Evolutionary conservation across 2,329 filamentous ascomycete genomes (phyloP).

Genomic region (Aureobasidium sp.): DNA sequence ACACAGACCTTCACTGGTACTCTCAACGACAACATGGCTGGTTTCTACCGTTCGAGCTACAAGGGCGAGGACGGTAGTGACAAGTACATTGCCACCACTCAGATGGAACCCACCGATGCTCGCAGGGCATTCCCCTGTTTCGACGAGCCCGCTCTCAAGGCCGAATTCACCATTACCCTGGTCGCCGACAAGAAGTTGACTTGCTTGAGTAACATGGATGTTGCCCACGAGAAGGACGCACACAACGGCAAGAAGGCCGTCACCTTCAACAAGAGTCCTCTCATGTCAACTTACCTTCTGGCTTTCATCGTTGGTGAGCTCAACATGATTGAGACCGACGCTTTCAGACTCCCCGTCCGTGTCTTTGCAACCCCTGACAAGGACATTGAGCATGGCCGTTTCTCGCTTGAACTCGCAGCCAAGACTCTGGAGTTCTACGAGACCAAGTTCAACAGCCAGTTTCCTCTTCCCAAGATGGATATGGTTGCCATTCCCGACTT

Average conservation of each 20-base stretch:
- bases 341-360: constrained; percentile 83
- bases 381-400: constrained; percentile 82
- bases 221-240: constrained; percentile 61
- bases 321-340: constrained; percentile 85
- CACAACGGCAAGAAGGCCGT: constrained; percentile 70
- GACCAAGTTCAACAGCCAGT: constrained; percentile 80
- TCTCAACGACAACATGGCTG: constrained; percentile 92
- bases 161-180: constrained; percentile 82
- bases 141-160: constrained; percentile 90
- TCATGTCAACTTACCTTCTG: constrained; percentile 93
- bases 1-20: constrained; percentile 70
- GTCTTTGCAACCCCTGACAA: constrained; percentile 90
- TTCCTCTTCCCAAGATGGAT: constrained; percentile 89
- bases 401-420: constrained; percentile 82
- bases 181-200: constrained; percentile 85
- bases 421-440: constrained; percentile 91
- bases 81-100: constrained; percentile 78
- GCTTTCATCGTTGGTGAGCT: constrained; percentile 92
- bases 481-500: constrained; percentile 96
- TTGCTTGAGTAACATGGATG: constrained; percentile 95
- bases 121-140: constrained; percentile 92
- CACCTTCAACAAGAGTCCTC: constrained; percentile 82
- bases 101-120: constrained; percentile 95
- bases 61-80: constrained; percentile 71
- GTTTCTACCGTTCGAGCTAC: constrained; percentile 94